phyloP scores from a whole-genome alignment of 352 stramenopile species.

The Pythium monospermum region DNA sequence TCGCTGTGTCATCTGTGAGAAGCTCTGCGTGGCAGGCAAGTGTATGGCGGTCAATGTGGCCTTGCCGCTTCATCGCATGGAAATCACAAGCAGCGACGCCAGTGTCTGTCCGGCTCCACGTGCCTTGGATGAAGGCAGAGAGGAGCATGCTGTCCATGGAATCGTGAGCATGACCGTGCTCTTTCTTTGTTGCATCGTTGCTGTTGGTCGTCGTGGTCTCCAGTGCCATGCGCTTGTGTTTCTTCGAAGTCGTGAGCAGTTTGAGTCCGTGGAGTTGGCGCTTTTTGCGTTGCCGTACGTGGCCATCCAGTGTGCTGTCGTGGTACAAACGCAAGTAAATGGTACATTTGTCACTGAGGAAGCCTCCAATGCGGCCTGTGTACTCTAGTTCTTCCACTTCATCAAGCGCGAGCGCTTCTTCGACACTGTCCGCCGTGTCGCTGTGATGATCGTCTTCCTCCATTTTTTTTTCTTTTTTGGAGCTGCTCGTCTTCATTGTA shows the following conservation, averaged over 20 bases:
- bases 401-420: conserved; percentile 9
- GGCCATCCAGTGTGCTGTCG: conserved; percentile 32
- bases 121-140: conserved; percentile 12
- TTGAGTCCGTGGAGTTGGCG: conserved; percentile 5
- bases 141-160: no score
- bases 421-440: not conserved
- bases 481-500: not conserved
- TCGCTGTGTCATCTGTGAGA: conserved; percentile 7
- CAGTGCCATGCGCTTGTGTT: no score
- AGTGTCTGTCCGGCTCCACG: conserved; percentile 13
- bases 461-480: not conserved
- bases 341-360: conserved; percentile 29
- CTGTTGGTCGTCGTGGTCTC: no score
- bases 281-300: conserved; percentile 29
- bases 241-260: conserved; percentile 7
- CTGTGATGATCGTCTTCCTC: no score
- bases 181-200: no score
- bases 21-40: conserved; percentile 43
- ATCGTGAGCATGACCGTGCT: no score
- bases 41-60: conserved; percentile 37
- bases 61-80: conserved; percentile 28
- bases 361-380: conserved; percentile 41
- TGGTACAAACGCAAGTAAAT: conserved; percentile 37
- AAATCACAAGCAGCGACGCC: conserved; percentile 28
- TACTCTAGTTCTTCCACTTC: conserved; percentile 33